A percentile compares a stretch with the other conserved stretches of the same genome.
Conservation (phyloP, 257 asterid species). For the Fraxinus americana region DNA sequence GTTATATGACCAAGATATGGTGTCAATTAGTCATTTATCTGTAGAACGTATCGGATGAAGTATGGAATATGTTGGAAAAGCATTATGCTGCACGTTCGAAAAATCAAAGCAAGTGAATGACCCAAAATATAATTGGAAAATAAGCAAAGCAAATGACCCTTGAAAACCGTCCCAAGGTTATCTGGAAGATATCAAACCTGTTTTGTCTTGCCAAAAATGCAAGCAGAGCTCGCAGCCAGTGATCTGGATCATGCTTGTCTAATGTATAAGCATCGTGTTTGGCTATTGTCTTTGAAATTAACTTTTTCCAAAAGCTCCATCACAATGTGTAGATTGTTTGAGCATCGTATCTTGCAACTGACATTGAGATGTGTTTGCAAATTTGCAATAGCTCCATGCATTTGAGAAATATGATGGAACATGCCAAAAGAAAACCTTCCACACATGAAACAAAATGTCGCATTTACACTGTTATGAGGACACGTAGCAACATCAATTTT, state of each 20-base stretch:
- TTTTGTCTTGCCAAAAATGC: neutral
- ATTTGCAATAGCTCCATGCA: neutral
- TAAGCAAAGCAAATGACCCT: too few species aligned
- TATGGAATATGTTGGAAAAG: neutral
- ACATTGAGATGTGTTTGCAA: neutral
- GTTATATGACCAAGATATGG: too few species aligned
- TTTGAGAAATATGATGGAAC: neutral
- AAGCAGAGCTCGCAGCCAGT: neutral
- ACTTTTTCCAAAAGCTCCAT: neutral
- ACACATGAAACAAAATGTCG: neutral
- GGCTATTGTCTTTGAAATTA: neutral
- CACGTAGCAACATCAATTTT: slow-evolving; percentile 14
- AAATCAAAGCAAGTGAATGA: neutral
- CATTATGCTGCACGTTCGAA: too few species aligned
- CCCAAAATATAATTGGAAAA: neutral
- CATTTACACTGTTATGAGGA: slow-evolving; percentile 18
- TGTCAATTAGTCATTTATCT: too few species aligned
- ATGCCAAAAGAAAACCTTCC: neutral
- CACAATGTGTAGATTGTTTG: neutral
- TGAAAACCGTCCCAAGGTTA: too few species aligned
- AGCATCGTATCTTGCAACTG: neutral
- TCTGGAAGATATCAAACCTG: neutral
- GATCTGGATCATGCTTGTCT: neutral
- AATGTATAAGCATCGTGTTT: neutral
- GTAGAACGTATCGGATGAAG: too few species aligned